Percentiles rank a stretch among this genome's conserved stretches.
These are phyloP conservation scores for Oryza officinalis DNA, from an alignment of 176 grass and related monocot species.

Conservation along the genomic window DNA sequence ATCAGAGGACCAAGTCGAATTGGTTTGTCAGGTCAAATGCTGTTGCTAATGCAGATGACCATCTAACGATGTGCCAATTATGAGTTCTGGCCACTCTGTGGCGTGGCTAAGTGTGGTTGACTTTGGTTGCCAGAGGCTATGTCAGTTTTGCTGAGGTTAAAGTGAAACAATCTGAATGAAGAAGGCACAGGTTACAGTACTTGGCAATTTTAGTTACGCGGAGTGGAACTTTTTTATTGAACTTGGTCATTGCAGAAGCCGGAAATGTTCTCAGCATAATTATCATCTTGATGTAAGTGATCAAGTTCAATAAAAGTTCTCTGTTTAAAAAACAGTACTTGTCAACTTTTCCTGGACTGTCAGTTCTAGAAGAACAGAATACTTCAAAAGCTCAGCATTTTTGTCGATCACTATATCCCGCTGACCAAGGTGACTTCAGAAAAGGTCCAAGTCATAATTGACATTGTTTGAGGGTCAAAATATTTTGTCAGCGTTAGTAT, in stretches of 20 bases:
- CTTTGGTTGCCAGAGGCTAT: background rate
- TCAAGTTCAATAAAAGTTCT: too few relatives aligned
- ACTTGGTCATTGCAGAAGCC: too few relatives aligned
- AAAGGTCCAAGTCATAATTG: constrained; percentile 31
- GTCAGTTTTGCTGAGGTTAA: too few relatives aligned
- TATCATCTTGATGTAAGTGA: too few relatives aligned
- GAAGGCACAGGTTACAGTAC: background rate
- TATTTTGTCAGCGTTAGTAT: background rate
- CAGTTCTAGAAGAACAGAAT: background rate
- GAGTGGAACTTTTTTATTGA: too few relatives aligned
- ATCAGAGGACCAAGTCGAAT: background rate
- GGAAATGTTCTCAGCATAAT: too few relatives aligned
- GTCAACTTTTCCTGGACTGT: too few relatives aligned
- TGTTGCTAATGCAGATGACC: background rate
- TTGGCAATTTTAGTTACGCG: too few relatives aligned
- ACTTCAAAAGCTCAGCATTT: background rate
- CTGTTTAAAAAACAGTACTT: background rate
- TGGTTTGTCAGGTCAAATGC: background rate
- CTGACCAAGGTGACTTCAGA: background rate
- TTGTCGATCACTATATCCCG: background rate
- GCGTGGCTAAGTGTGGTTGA: background rate
- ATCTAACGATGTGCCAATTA: background rate
- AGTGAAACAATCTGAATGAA: too few relatives aligned
- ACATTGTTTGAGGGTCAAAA: constrained; percentile 14
- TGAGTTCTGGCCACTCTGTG: background rate